Evolutionary conservation across 2,329 filamentous ascomycete genomes (phyloP).

Genomic region (Aspergillus sp.): DNA sequence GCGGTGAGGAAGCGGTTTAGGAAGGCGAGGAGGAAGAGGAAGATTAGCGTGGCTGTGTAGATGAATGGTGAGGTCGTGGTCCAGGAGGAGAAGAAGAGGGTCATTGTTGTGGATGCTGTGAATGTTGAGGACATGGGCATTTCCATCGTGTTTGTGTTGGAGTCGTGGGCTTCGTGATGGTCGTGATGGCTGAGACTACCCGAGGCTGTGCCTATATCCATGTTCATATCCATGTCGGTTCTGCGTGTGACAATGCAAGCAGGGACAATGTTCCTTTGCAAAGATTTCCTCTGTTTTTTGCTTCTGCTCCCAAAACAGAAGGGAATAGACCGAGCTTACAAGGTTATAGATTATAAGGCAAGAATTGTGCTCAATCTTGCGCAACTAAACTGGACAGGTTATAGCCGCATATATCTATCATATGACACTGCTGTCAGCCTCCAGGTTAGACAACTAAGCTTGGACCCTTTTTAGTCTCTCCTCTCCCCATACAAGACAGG

Average conservation of each 20-base stretch:
- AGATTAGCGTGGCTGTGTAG: conserved; percentile 17
- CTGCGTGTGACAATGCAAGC: too few relatives aligned
- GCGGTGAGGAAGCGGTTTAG: conserved; percentile 17
- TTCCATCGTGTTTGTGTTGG: background rate
- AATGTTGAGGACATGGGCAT: conserved; percentile 22
- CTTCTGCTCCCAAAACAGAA: background rate
- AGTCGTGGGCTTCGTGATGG: background rate
- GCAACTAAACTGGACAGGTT: background rate
- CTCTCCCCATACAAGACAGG: background rate
- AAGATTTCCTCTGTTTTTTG: background rate
- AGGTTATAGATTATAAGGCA: too few relatives aligned
- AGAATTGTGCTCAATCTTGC: background rate
- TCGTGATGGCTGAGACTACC: background rate
- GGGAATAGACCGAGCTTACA: background rate
- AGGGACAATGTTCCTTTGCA: too few relatives aligned
- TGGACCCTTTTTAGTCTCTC: background rate
- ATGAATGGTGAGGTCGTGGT: conserved; percentile 11
- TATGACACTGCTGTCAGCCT: background rate
- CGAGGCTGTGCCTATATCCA: background rate
- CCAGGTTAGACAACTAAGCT: background rate
- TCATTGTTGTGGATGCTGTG: conserved; percentile 14
- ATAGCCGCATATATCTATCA: background rate
- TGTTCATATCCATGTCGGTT: background rate
- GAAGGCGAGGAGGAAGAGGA: conserved; percentile 7
- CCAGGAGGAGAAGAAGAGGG: conserved; percentile 19